Conservation (phyloP, 2,329 filamentous ascomycete genomes). For the Sporothrix mexicana region DNA sequence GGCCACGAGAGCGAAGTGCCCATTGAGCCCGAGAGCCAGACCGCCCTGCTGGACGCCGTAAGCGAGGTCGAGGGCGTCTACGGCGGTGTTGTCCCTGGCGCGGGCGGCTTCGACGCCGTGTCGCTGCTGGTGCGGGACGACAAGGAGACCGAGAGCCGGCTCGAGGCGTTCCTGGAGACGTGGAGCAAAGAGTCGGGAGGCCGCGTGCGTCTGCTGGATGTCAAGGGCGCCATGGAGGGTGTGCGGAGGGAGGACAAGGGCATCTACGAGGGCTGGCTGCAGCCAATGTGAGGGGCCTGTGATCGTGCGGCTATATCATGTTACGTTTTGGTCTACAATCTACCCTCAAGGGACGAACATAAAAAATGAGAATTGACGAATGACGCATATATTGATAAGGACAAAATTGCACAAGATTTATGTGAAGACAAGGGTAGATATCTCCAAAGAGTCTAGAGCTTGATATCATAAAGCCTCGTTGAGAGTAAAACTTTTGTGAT, state of each 20-base stretch:
- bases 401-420: neutral
- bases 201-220: slow-evolving; percentile 70
- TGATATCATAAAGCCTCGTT: neutral
- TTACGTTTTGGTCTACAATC: neutral
- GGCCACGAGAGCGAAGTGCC: slow-evolving; percentile 75
- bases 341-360: neutral
- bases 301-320: neutral
- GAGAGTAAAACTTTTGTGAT: neutral
- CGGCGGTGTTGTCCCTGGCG: slow-evolving; percentile 91
- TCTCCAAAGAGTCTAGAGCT: neutral
- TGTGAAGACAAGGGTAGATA: neutral
- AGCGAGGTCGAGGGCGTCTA: slow-evolving; percentile 79
- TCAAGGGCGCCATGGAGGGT: slow-evolving; percentile 76
- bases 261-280: slow-evolving; percentile 45
- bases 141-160: slow-evolving; percentile 61
- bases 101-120: slow-evolving; percentile 91
- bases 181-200: slow-evolving; percentile 68
- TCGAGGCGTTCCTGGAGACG: slow-evolving; percentile 66
- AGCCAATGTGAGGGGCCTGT: neutral
- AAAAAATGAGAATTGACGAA: neutral
- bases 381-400: neutral
- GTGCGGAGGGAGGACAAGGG: slow-evolving; percentile 54
- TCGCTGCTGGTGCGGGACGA: slow-evolving; percentile 80
- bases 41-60: slow-evolving; percentile 78
- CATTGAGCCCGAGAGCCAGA: slow-evolving; percentile 88